phyloP scores from a whole-genome alignment of 2,329 filamentous ascomycete species.

The Leptographium radiaticola region DNA sequence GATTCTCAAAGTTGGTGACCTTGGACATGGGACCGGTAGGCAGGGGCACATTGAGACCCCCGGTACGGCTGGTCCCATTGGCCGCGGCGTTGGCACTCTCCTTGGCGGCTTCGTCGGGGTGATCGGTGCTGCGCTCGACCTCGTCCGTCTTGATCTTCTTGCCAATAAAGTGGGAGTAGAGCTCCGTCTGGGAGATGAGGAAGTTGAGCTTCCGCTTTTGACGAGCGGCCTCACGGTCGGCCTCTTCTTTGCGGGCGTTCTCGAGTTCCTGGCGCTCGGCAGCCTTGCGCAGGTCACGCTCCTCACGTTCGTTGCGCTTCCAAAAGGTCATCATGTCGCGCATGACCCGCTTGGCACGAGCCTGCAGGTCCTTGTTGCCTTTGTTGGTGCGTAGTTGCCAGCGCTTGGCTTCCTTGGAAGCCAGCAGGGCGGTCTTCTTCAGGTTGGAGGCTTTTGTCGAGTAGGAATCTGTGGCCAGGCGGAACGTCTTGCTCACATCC shows the following conservation, averaged over 20 bases:
- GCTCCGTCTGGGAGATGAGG: conserved; percentile 94
- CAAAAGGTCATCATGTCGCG: conserved; percentile 99
- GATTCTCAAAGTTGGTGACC: conserved; percentile 85
- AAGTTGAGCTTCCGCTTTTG: conserved; percentile 99
- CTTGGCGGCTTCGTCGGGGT: conserved; percentile 53
- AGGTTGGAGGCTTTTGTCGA: conserved; percentile 86
- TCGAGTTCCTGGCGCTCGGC: conserved; percentile 94
- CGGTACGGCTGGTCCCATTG: background rate
- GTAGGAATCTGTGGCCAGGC: conserved; percentile 75
- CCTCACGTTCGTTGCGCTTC: conserved; percentile 97
- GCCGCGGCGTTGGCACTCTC: conserved; percentile 24
- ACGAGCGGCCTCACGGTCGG: conserved; percentile 89
- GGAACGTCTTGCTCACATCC: conserved; percentile 83
- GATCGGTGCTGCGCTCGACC: conserved; percentile 80
- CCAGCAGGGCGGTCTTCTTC: conserved; percentile 92
- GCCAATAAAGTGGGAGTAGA: conserved; percentile 98
- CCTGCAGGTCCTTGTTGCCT: conserved; percentile 94
- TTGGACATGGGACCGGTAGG: conserved; percentile 46
- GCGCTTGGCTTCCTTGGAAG: conserved; percentile 90
- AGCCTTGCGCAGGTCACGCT: conserved; percentile 84
- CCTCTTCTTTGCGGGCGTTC: conserved; percentile 91
- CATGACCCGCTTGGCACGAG: conserved; percentile 94
- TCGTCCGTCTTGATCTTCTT: conserved; percentile 98
- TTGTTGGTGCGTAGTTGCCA: conserved; percentile 99
- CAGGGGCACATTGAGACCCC: conserved; percentile 33